phyloP scores from a whole-genome alignment of 2,329 filamentous ascomycete genomes.

The Aspergillus ustus region DNA sequence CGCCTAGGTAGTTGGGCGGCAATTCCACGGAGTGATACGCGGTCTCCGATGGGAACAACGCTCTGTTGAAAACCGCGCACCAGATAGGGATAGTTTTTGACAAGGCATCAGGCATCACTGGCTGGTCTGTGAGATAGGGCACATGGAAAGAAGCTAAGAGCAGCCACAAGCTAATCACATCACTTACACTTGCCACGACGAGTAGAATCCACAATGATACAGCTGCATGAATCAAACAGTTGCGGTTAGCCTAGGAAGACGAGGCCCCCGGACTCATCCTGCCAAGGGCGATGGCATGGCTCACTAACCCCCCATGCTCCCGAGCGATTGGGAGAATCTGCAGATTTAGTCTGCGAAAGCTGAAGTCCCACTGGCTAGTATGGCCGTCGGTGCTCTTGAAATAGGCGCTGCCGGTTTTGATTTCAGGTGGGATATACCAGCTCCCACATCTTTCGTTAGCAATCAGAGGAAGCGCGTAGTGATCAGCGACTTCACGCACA shows the following conservation, averaged over 20 bases:
- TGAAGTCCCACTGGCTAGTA: conserved; percentile 88
- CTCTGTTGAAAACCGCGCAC: conserved; percentile 82
- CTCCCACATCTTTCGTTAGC: conserved; percentile 95
- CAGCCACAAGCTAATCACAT: conserved; percentile 9
- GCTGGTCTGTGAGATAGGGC: conserved; percentile 26
- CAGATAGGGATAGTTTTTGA: conserved; percentile 94
- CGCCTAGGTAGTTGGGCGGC: conserved; percentile 72
- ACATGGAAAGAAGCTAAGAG: conserved; percentile 4
- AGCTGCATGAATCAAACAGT: conserved; percentile 32
- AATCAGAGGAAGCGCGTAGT: conserved; percentile 69
- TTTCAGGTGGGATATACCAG: conserved; percentile 78
- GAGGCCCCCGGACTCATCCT: neutral
- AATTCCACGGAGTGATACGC: conserved; percentile 65
- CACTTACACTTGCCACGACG: conserved; percentile 78
- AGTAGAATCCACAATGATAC: conserved; percentile 90
- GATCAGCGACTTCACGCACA: conserved; percentile 61
- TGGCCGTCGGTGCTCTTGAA: conserved; percentile 99
- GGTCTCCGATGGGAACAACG: conserved; percentile 68
- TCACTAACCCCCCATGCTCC: conserved; percentile 65
- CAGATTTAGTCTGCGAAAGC: conserved; percentile 79
- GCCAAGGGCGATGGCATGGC: conserved; percentile 24
- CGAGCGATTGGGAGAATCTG: conserved; percentile 74
- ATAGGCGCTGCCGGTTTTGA: conserved; percentile 77
- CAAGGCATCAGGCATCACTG: conserved; percentile 89
- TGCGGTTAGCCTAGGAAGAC: conserved; percentile 18